These are phyloP conservation scores for Nymphaea colorata DNA, from an alignment of 164 flowering plant species.

Conservation along the genomic window DNA sequence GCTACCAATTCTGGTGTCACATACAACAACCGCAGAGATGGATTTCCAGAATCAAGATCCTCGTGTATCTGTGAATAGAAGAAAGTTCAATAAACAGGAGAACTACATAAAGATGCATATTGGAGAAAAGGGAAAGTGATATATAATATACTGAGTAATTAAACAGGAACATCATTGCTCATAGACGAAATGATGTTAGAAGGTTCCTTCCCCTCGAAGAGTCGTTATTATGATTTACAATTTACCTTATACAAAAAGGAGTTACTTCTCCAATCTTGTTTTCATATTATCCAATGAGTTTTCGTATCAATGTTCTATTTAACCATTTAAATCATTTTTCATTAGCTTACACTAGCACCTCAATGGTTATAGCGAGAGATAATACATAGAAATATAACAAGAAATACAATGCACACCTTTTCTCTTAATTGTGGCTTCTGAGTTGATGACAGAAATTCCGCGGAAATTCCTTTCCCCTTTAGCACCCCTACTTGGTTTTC, in stretches of 20 bases:
- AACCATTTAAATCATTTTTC: too few species aligned
- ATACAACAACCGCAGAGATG: conserved; percentile 65
- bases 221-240: too few species aligned
- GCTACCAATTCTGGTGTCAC: conserved; percentile 92
- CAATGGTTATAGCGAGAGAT: neutral
- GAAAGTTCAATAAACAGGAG: conserved; percentile 2
- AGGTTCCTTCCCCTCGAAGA: neutral
- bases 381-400: neutral
- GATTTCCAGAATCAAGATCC: conserved; percentile 72
- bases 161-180: neutral
- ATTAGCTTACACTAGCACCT: neutral
- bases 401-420: conserved; percentile 34
- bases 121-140: neutral
- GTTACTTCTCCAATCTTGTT: too few species aligned
- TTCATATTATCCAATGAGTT: too few species aligned
- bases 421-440: conserved; percentile 36
- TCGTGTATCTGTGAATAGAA: conserved; percentile 45
- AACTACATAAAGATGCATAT: neutral
- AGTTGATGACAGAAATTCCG: conserved; percentile 83
- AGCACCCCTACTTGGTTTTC: conserved; percentile 86
- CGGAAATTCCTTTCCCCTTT: conserved; percentile 78
- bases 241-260: too few species aligned
- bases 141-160: too few species aligned
- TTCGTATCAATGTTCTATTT: too few species aligned
- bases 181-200: neutral